Percentiles rank a stretch among this genome's conserved stretches.
Evolutionary conservation across 495 filamentous ascomycete genomes (phyloP).

Genomic region (Jackrogersella minutella): DNA sequence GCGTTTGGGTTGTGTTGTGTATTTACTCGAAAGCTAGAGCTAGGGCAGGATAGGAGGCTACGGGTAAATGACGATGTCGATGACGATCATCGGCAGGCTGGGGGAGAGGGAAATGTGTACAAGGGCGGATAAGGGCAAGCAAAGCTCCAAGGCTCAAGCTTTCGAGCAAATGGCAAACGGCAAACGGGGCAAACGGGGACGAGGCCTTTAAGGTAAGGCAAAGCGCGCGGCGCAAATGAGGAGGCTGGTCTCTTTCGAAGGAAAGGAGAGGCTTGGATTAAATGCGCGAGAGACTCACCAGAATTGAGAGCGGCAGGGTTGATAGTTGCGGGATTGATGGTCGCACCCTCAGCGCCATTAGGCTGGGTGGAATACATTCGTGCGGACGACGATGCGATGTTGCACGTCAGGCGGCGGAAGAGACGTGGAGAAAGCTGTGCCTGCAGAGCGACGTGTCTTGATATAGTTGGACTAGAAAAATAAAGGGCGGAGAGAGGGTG

Average conservation of each 20-base stretch:
- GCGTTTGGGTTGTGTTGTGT: conserved; percentile 30
- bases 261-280: conserved; percentile 30
- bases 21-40: background rate
- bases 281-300: conserved; percentile 50
- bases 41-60: conserved; percentile 29
- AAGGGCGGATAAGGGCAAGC: background rate
- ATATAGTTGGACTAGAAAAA: conserved; percentile 60
- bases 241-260: conserved; percentile 17
- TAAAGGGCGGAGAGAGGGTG: conserved; percentile 45
- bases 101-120: background rate
- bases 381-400: conserved; percentile 47
- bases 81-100: conserved; percentile 40
- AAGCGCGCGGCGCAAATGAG: conserved; percentile 18
- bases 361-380: conserved; percentile 65
- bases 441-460: conserved; percentile 65
- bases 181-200: conserved; percentile 7
- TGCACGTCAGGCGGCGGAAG: conserved; percentile 46
- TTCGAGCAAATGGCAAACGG: conserved; percentile 4
- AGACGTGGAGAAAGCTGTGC: conserved; percentile 49
- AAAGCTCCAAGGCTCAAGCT: background rate
- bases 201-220: conserved; percentile 5
- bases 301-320: conserved; percentile 62
- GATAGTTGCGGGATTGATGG: conserved; percentile 64
- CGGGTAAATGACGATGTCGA: conserved; percentile 40
- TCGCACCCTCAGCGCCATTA: conserved; percentile 64